These are phyloP conservation scores for Trapa incisa DNA, from an alignment of 345 rosid genomes.

Conservation along the genomic window DNA sequence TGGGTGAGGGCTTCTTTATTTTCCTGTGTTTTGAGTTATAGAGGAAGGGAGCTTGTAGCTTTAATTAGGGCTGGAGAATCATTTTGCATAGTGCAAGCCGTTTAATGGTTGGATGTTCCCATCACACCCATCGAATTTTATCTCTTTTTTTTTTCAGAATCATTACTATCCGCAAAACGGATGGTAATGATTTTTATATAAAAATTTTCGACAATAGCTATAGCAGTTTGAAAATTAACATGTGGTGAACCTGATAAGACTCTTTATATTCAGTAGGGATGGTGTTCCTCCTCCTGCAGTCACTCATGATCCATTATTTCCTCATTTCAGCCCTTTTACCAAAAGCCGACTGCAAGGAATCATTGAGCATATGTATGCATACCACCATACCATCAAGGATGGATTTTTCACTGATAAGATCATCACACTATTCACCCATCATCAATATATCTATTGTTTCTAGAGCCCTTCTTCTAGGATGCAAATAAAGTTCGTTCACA, in stretches of 20 bases:
- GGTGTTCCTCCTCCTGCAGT: not conserved
- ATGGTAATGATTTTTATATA: too few species aligned
- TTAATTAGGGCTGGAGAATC: not conserved
- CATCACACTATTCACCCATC: too few species aligned
- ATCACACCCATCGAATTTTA: not conserved
- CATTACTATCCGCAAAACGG: too few species aligned
- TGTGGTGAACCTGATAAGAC: not conserved
- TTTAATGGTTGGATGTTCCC: not conserved
- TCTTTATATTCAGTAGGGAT: not conserved
- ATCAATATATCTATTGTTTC: too few species aligned
- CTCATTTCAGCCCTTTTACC: not conserved
- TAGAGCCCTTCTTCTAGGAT: too few species aligned
- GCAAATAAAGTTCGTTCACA: too few species aligned
- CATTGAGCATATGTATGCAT: not conserved
- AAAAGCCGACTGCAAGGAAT: not conserved
- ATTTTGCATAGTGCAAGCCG: not conserved
- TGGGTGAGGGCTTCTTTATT: slow-evolving; percentile 12
- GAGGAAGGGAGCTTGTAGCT: not conserved
- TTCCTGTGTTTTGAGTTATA: slow-evolving; percentile 8
- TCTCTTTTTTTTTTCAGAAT: not conserved
- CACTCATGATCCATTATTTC: not conserved
- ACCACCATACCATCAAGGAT: too few species aligned
- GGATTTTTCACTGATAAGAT: too few species aligned
- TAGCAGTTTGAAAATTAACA: not conserved
- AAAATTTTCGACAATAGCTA: too few species aligned